These are phyloP conservation scores for Fusarium sp. DNA, from an alignment of 2,329 filamentous ascomycete species.

Conservation along the genomic window DNA sequence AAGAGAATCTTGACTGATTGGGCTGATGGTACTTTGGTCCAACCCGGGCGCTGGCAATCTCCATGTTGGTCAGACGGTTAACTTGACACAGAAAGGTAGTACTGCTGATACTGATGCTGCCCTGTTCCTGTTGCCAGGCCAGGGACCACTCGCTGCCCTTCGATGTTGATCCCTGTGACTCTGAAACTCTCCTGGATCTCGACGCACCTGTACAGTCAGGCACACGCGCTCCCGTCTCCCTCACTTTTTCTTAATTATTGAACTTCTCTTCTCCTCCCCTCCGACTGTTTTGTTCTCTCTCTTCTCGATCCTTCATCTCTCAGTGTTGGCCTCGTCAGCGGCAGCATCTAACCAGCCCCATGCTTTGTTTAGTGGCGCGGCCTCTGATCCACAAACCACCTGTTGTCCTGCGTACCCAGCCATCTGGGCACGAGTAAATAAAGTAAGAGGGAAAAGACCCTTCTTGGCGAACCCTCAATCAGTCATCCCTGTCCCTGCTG, in stretches of 20 bases:
- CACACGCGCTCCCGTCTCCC: conserved; percentile 17
- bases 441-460: conserved; percentile 22
- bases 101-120: conserved; percentile 1
- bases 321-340: conserved; percentile 14
- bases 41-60: conserved; percentile 4
- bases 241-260: neutral
- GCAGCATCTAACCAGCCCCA: conserved; percentile 10
- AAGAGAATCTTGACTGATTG: conserved; percentile 3
- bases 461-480: conserved; percentile 38
- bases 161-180: conserved; percentile 45
- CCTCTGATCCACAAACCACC: neutral
- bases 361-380: conserved; percentile 4
- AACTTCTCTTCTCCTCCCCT: conserved; percentile 14
- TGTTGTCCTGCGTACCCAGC: neutral
- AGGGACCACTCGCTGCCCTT: conserved; percentile 33
- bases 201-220: conserved; percentile 17
- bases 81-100: conserved; percentile 23
- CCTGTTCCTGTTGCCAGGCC: conserved; percentile 20
- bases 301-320: conserved; percentile 14
- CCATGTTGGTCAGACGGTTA: conserved; percentile 16
- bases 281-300: conserved; percentile 14
- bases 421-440: conserved; percentile 16
- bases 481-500: conserved; percentile 33
- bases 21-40: conserved; percentile 12
- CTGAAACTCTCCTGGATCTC: conserved; percentile 47